These are phyloP conservation scores for Pseudopediastrum boryanum DNA, from an alignment of 139 green algal genomes.

Conservation along the genomic window DNA sequence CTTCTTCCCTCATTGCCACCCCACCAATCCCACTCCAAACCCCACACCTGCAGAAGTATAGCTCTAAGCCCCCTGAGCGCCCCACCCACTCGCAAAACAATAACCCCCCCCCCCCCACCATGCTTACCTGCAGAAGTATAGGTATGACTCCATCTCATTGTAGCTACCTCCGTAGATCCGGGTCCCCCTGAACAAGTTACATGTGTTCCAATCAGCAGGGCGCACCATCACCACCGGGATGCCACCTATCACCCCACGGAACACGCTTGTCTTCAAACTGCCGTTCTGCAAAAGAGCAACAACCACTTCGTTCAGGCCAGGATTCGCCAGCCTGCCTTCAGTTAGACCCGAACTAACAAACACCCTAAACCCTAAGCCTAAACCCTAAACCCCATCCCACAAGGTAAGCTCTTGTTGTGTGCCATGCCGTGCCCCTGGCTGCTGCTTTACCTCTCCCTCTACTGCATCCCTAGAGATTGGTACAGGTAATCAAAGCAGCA, in stretches of 20 bases:
- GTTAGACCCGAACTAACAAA: too few species aligned
- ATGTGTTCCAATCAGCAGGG: slow-evolving; percentile 63
- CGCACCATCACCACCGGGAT: slow-evolving; percentile 68
- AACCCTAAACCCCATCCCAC: neutral
- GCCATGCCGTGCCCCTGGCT: too few species aligned
- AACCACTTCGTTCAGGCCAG: neutral
- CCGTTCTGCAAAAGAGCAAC: slow-evolving; percentile 14
- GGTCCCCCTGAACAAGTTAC: slow-evolving; percentile 80
- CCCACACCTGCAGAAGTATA: too few species aligned
- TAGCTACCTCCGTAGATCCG: slow-evolving; percentile 93
- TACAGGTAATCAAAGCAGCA: too few species aligned
- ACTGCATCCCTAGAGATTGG: too few species aligned
- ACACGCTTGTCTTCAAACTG: slow-evolving; percentile 66
- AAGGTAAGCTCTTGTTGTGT: too few species aligned
- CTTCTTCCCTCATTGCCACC: too few species aligned
- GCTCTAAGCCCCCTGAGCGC: too few species aligned
- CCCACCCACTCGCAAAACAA: too few species aligned
- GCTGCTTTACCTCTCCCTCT: too few species aligned
- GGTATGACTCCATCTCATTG: slow-evolving; percentile 95
- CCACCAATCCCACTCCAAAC: too few species aligned
- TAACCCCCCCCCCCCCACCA: too few species aligned
- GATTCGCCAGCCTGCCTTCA: neutral
- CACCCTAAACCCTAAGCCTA: neutral
- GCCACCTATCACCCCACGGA: slow-evolving; percentile 55
- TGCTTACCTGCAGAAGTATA: slow-evolving; percentile 91